Evolutionary conservation across 2,329 filamentous ascomycete genomes (phyloP), one percentile per base, ranked within the genome.

Genomic region (Davidsoniella eucalypti): DNA sequence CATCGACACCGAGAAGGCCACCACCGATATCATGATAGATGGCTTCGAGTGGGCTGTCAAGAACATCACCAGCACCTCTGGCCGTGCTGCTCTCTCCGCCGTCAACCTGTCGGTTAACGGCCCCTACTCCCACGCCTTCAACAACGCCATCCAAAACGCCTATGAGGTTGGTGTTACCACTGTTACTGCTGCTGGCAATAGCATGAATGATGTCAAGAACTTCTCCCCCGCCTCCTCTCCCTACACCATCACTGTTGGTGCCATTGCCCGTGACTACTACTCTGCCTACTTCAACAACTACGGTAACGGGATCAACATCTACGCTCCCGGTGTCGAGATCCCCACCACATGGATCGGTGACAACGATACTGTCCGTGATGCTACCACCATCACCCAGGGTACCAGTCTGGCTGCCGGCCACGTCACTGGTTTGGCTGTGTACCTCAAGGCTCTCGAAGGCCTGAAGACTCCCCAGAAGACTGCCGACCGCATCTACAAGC

Each of bases 341-440:
- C 58, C 68, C 12, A 72, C 67, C 40, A 60, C 75, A 2, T 75
- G 66, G 65, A 67, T 66, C 48, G 63, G 65, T 26, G 56, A 59
- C 6, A 29, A 16, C 7, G 12, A 23, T 21, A 36, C 36, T 54
- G 64, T 52, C 37, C 64, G 57, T 5, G 66, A 71, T 21, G 69
- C 60, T n/a, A 63, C 63, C 44, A 66, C 58, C 25, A 67, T 77
- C 57, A 71, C 67, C 8, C 8, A 33, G 12, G 78, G 78, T 33
- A 82, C 78, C 5, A 76, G 70, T 36, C 80, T 80, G 76, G 73
- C 77, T 2, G 64, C 69, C 2, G 77, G 78, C 0, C 76, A 80
- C 58, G 66, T 82, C 49, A 67, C 73, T 21, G 78, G 78, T 10
- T 60, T 82, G n/a, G 74, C 56, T 18, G 45, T 53, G 38, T 69